Evolutionary conservation across 2,329 filamentous ascomycete species (phyloP).

Genomic region (Alternaria panax): DNA sequence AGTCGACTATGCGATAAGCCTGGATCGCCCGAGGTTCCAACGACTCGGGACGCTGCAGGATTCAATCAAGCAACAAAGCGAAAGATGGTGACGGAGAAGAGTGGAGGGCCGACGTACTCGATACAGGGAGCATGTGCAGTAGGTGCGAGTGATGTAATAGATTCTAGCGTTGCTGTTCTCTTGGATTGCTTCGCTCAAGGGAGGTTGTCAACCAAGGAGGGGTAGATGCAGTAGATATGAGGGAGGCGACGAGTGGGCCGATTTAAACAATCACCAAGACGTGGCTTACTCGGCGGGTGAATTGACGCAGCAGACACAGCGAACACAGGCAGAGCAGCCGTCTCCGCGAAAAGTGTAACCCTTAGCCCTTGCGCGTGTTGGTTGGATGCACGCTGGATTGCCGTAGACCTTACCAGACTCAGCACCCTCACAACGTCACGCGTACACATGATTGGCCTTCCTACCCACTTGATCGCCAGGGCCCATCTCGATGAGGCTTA

Average conservation of each 20-base stretch:
- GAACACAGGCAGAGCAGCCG: constrained; percentile 18
- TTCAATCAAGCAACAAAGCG: constrained; percentile 13
- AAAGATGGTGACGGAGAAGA: neutral
- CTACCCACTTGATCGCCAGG: constrained; percentile 34
- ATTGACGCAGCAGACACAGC: constrained; percentile 28
- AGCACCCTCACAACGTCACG: constrained; percentile 42
- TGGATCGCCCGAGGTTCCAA: constrained; percentile 44
- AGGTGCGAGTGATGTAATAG: constrained; percentile 12
- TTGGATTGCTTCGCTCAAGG: constrained; percentile 22
- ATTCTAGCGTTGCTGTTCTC: constrained; percentile 14
- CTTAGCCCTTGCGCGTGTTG: constrained; percentile 13
- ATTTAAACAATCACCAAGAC: constrained; percentile 34
- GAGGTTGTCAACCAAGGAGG: constrained; percentile 35
- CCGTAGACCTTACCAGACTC: constrained; percentile 33
- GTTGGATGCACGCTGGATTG: constrained; percentile 29
- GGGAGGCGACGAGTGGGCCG: constrained; percentile 33
- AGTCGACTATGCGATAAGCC: constrained; percentile 41
- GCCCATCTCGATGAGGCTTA: constrained; percentile 22
- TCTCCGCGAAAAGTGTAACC: constrained; percentile 19
- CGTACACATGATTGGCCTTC: constrained; percentile 31
- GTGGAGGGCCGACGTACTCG: neutral
- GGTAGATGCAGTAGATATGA: constrained; percentile 47
- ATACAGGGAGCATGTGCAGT: neutral
- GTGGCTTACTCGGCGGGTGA: constrained; percentile 33
- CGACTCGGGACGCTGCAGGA: constrained; percentile 27